phyloP scores from a whole-genome alignment of 2,329 filamentous ascomycete genomes.

The Sporothrix variecibatus region DNA sequence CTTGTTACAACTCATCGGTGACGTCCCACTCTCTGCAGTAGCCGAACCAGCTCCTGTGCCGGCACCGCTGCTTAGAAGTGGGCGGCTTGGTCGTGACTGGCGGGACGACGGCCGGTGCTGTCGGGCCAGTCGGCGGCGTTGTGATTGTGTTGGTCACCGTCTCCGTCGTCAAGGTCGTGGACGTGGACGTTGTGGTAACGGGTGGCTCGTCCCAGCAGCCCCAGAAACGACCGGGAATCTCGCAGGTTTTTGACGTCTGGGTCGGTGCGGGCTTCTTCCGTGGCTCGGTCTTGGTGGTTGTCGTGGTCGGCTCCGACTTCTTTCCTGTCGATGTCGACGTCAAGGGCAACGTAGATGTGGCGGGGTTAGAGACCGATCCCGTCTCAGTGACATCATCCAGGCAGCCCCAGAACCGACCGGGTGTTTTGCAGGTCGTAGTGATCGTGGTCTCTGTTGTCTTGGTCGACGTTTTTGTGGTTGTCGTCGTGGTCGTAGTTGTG shows the following conservation, averaged over 20 bases:
- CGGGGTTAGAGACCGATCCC: conserved; percentile 35
- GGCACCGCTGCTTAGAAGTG: conserved; percentile 38
- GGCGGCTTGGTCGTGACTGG: conserved; percentile 29
- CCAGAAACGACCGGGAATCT: conserved; percentile 32
- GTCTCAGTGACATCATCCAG: conserved; percentile 51
- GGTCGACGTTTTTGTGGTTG: conserved; percentile 45
- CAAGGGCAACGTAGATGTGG: conserved; percentile 39
- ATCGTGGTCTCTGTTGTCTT: conserved; percentile 45
- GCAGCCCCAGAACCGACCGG: conserved; percentile 66
- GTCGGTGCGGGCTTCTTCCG: conserved; percentile 35
- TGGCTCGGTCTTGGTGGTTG: conserved; percentile 30
- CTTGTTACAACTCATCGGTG: conserved; percentile 32
- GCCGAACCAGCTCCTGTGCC: conserved; percentile 45
- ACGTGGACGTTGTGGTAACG: background rate
- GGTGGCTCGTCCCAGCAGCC: conserved; percentile 32
- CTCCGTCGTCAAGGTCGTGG: conserved; percentile 34
- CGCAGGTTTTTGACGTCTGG: conserved; percentile 27
- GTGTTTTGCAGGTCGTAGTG: conserved; percentile 60
- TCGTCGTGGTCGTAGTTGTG: conserved; percentile 37
- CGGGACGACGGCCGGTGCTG: conserved; percentile 23
- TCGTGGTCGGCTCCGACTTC: conserved; percentile 12
- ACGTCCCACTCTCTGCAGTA: conserved; percentile 44
- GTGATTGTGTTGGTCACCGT: conserved; percentile 24
- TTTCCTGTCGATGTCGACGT: conserved; percentile 38
- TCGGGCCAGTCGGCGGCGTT: conserved; percentile 22